phyloP scores from a whole-genome alignment of 1,139 yeast genomes.

The Suhomyces atakaporum region DNA sequence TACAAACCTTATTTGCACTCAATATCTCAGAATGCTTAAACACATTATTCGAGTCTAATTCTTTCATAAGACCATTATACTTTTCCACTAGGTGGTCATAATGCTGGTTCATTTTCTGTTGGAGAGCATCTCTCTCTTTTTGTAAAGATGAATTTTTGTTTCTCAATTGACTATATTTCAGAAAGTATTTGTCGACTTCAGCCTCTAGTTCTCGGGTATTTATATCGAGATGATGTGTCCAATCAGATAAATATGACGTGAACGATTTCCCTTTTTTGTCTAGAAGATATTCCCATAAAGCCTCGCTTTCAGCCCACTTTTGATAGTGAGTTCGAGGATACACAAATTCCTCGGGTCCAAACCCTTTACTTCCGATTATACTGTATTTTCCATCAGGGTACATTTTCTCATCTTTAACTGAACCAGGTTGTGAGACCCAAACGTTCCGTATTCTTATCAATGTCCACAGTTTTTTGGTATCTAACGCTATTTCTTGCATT shows the following conservation, averaged over 20 bases:
- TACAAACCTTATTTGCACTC: slow-evolving; percentile 13
- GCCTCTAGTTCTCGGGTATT: slow-evolving; percentile 21
- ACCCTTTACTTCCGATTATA: slow-evolving; percentile 33
- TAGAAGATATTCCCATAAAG: slow-evolving; percentile 38
- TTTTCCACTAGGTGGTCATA: slow-evolving; percentile 23
- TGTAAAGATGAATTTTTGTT: slow-evolving; percentile 18
- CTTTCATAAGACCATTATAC: slow-evolving; percentile 19
- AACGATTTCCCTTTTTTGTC: slow-evolving; percentile 2
- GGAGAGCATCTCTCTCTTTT: slow-evolving; percentile 23
- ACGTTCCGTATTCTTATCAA: slow-evolving; percentile 24
- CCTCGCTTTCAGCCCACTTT: slow-evolving; percentile 32
- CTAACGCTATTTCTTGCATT: slow-evolving; percentile 34
- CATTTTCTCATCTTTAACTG: slow-evolving; percentile 16
- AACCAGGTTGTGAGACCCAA: slow-evolving; percentile 27
- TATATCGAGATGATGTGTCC: slow-evolving; percentile 28
- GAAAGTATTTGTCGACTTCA: slow-evolving; percentile 16
- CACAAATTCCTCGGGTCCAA: slow-evolving; percentile 29
- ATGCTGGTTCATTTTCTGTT: slow-evolving; percentile 26
- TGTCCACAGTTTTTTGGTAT: slow-evolving; percentile 33
- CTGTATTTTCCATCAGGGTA: slow-evolving; percentile 30
- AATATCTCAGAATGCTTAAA: slow-evolving; percentile 42
- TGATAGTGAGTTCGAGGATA: slow-evolving; percentile 33
- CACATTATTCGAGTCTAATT: slow-evolving; percentile 23
- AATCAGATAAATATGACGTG: slow-evolving; percentile 12
- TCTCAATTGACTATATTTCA: slow-evolving; percentile 21